Conservation (phyloP, 768 basidiomycete species). For the Termitomyces sp. region DNA sequence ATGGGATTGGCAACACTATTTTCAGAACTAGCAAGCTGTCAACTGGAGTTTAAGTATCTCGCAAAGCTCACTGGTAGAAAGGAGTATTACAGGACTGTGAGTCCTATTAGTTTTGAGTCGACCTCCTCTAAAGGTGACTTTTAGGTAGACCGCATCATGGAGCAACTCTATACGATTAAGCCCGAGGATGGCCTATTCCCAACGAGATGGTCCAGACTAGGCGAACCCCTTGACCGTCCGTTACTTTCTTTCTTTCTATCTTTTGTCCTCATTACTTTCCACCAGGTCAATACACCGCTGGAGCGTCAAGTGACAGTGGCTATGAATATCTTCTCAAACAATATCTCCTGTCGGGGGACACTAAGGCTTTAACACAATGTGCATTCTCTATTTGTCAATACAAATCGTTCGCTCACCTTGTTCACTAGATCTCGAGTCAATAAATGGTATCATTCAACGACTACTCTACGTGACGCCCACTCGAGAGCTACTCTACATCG, state of each 20-base stretch:
- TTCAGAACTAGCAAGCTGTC: conserved; percentile 44
- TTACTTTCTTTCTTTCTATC: neutral
- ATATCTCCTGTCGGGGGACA: conserved; percentile 50
- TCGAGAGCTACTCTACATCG: conserved; percentile 58
- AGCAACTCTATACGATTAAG: conserved; percentile 27
- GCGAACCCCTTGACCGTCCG: conserved; percentile 21
- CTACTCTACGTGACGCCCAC: conserved; percentile 52
- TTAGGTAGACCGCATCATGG: conserved; percentile 32
- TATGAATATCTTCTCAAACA: conserved; percentile 69
- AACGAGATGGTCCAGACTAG: conserved; percentile 23
- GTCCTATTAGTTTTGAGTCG: neutral
- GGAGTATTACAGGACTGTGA: conserved; percentile 37
- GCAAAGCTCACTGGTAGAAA: conserved; percentile 58
- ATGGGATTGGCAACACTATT: conserved; percentile 23
- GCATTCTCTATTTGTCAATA: neutral
- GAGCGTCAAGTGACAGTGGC: conserved; percentile 55
- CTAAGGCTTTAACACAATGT: conserved; percentile 47
- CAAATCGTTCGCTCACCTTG: neutral
- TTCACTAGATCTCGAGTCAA: conserved; percentile 40
- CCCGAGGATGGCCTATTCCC: conserved; percentile 29
- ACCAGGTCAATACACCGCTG: conserved; percentile 42
- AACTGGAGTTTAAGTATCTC: conserved; percentile 75
- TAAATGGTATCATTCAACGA: conserved; percentile 48
- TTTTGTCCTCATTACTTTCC: neutral
- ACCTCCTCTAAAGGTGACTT: neutral